These are phyloP conservation scores for Pelagophyceae sp. DNA, from an alignment of 352 stramenopile genomes.

Conservation along the genomic window DNA sequence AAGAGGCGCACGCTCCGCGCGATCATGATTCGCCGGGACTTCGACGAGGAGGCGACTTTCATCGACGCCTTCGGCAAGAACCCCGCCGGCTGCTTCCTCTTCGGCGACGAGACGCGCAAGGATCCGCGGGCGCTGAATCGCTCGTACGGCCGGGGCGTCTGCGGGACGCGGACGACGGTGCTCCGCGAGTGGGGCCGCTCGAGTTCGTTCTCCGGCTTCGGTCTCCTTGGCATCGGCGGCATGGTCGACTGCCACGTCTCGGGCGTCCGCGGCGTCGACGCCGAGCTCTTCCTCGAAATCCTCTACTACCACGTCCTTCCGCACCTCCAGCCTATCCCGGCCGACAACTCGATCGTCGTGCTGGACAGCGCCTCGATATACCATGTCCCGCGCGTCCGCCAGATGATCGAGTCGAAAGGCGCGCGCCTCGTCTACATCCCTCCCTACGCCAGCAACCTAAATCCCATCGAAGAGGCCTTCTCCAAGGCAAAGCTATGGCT, in stretches of 20 bases:
- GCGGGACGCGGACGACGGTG: background rate
- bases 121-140: background rate
- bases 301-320: background rate
- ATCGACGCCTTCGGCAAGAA: background rate
- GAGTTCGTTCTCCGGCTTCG: background rate
- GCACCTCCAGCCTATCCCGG: background rate
- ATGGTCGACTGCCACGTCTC: background rate
- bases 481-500: background rate
- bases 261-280: background rate
- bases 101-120: conserved; percentile 9
- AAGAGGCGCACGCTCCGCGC: background rate
- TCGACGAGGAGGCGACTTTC: background rate
- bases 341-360: background rate
- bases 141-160: background rate
- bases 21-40: background rate
- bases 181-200: background rate
- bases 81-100: background rate
- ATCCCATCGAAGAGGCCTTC: conserved; percentile 10
- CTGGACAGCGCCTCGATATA: background rate
- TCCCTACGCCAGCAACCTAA: background rate
- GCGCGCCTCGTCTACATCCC: background rate
- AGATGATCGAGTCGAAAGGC: background rate
- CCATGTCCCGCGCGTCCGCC: background rate
- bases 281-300: background rate
- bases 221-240: background rate